Conservation (phyloP, 139 green algal genomes). For the Chlorella sp. region DNA sequence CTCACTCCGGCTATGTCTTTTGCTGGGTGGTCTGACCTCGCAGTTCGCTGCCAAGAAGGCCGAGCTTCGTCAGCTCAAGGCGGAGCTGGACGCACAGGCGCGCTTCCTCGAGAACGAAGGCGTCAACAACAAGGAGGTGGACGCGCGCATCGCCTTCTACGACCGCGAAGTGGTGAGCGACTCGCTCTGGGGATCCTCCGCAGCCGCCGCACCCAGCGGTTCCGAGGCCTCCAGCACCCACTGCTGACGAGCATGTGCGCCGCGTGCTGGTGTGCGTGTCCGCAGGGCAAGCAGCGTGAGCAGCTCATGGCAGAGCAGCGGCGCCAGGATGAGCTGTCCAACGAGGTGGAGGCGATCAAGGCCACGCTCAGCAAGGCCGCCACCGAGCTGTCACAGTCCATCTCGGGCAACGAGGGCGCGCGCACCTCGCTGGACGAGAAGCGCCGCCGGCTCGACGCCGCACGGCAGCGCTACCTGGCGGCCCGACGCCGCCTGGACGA, state of each 20-base stretch:
- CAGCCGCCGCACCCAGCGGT: too few species aligned
- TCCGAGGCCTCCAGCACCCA: too few species aligned
- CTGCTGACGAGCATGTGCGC: too few species aligned
- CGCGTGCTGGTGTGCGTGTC: neutral
- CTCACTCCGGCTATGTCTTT: too few species aligned
- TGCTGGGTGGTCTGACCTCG: slow-evolving; percentile 26
- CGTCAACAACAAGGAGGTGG: slow-evolving; percentile 67
- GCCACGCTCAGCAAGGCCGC: slow-evolving; percentile 47
- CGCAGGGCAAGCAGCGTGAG: slow-evolving; percentile 41
- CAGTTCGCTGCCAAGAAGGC: slow-evolving; percentile 49
- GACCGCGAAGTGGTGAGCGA: slow-evolving; percentile 50
- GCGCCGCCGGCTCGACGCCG: slow-evolving; percentile 24
- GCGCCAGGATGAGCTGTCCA: slow-evolving; percentile 29
- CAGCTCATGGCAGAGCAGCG: slow-evolving; percentile 26
- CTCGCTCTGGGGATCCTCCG: neutral
- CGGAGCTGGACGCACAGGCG: slow-evolving; percentile 52
- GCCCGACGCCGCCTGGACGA: slow-evolving; percentile 52
- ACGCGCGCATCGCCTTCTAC: slow-evolving; percentile 55
- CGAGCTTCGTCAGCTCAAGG: slow-evolving; percentile 43
- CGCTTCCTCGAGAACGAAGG: slow-evolving; percentile 66
- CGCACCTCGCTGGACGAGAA: slow-evolving; percentile 39
- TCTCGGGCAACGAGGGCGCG: slow-evolving; percentile 25
- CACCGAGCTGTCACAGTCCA: slow-evolving; percentile 40
- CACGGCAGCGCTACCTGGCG: slow-evolving; percentile 19
- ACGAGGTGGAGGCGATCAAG: slow-evolving; percentile 51